Conservation (phyloP, 768 basidiomycete genomes). For the Exidia glandulosa region DNA sequence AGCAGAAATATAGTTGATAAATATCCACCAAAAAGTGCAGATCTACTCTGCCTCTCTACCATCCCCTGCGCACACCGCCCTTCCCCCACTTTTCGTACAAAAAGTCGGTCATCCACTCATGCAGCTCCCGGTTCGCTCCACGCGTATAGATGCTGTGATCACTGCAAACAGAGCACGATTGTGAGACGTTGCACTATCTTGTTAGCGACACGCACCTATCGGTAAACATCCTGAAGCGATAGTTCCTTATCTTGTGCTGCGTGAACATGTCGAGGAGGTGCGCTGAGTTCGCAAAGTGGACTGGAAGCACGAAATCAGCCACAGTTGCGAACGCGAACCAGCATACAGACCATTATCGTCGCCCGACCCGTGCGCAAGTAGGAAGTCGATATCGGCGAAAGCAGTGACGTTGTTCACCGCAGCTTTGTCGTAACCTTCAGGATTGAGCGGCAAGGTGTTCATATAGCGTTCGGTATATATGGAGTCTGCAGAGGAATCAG, state of each 20-base stretch:
- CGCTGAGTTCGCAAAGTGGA: constrained; percentile 87
- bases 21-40: neutral
- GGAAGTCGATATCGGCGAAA: constrained; percentile 68
- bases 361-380: constrained; percentile 86
- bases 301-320: constrained; percentile 17
- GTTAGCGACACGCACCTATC: constrained; percentile 55
- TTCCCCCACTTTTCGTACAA: constrained; percentile 90
- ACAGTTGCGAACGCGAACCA: neutral
- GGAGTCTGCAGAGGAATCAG: constrained; percentile 44
- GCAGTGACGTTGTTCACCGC: constrained; percentile 82
- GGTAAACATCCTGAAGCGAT: constrained; percentile 91
- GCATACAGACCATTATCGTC: constrained; percentile 61
- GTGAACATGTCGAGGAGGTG: constrained; percentile 92
- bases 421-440: constrained; percentile 79
- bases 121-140: constrained; percentile 75
- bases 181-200: neutral
- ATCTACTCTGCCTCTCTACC: constrained; percentile 1
- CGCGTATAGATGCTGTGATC: constrained; percentile 68
- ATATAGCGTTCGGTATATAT: constrained; percentile 98
- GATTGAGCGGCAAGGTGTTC: constrained; percentile 70
- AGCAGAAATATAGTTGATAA: neutral
- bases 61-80: constrained; percentile 30
- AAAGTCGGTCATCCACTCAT: constrained; percentile 77
- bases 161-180: constrained; percentile 28
- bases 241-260: constrained; percentile 53